phyloP scores from a whole-genome alignment of 352 stramenopile species.

The Globisporangium alternatum region DNA sequence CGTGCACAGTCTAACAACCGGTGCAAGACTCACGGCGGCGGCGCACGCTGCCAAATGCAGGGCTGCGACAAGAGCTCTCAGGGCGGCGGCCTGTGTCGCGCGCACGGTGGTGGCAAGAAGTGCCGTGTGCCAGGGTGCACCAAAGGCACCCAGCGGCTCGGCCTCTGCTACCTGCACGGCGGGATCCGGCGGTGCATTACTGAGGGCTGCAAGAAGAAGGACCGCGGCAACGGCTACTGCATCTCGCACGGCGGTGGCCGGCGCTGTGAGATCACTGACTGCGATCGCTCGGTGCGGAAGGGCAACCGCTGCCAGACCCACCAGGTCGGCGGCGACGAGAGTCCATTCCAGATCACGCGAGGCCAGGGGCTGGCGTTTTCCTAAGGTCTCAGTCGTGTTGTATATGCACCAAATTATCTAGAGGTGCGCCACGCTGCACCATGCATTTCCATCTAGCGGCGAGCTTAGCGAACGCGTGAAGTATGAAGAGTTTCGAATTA shows the following conservation, averaged over 20 bases:
- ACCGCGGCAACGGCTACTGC: constrained; percentile 78
- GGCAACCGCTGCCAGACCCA: constrained; percentile 77
- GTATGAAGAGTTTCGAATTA: neutral
- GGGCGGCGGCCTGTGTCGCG: constrained; percentile 59
- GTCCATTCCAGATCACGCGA: constrained; percentile 43
- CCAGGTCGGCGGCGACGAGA: constrained; percentile 31
- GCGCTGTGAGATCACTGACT: constrained; percentile 56
- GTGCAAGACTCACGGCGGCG: constrained; percentile 80
- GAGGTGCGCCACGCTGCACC: neutral
- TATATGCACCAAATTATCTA: neutral
- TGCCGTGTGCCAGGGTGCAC: constrained; percentile 62
- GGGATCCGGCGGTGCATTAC: constrained; percentile 70
- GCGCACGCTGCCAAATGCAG: constrained; percentile 63
- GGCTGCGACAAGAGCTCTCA: constrained; percentile 80
- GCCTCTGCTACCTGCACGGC: constrained; percentile 78
- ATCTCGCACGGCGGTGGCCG: constrained; percentile 75
- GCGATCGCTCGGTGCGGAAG: constrained; percentile 65
- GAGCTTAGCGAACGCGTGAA: neutral
- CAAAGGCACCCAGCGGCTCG: constrained; percentile 75
- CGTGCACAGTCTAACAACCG: constrained; percentile 77
- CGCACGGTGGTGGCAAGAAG: constrained; percentile 70
- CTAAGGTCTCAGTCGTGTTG: neutral
- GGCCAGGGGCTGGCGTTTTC: constrained; percentile 20
- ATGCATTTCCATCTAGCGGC: neutral
- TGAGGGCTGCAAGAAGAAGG: constrained; percentile 79